Evolutionary conservation across 768 basidiomycete species (phyloP), one percentile per base, ranked within the genome.

Genomic region (Kwoniella dejecticola): DNA sequence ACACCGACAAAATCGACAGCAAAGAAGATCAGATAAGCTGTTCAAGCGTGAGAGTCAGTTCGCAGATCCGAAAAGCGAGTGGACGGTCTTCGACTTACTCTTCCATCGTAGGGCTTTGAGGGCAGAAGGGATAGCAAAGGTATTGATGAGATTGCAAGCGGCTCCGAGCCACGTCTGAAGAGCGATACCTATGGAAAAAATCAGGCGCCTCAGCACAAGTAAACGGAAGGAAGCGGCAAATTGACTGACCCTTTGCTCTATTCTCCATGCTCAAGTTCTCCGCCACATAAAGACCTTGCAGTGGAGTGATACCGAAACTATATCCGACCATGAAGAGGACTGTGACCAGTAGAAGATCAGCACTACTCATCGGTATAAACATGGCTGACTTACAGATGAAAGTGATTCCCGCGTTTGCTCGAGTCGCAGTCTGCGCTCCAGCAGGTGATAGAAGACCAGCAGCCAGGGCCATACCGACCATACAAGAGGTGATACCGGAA

Each of bases 271-370:
- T 76, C 6, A 85, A 76, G 10, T 84, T 83, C 72, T 85, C 84
- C 5, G 84, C 81, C 5, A 83, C 83, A 66, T 85, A 85, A 13
- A 85, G 74, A 1, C 82, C 83, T 80, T 85, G 84, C 79, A 85
- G 83, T 0, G 84, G 82, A 2, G 85, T 85, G 82, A 82, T 84
- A 47, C 84, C 84, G 65, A 84, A 83, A 4, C 83, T 84, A 70
- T 82, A 85, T 30, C 83, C 79, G 8, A 74, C 64, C 63, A 56
- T 64, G 68, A 64, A 62, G 8, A 68, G 55, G 55, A 62, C 45
- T 47, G 24, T 19, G 23, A 44, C 11, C 11, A 44, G 5, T 57
- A 56, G 52, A 36, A 1, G 24, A 44, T 60, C 52, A 65, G 60
- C 31, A 4, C 6, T 15, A 15, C 4, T 3, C 5, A 24, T 24